phyloP scores from a whole-genome alignment of 2,329 filamentous ascomycete genomes.

The Colletotrichum theobromicola region DNA sequence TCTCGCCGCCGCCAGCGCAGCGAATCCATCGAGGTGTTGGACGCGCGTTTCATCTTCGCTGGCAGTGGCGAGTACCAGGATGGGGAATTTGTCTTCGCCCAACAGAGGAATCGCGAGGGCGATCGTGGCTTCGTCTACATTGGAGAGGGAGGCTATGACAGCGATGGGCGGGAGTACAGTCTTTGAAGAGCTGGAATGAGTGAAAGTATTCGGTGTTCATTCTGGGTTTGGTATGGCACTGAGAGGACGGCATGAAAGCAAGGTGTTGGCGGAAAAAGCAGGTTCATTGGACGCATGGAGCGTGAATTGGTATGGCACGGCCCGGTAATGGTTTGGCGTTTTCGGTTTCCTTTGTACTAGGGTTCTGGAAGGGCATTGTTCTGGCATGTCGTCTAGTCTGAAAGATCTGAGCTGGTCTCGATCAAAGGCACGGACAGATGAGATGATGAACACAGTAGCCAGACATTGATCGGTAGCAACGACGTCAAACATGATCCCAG shows the following conservation, averaged over 20 bases:
- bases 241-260: neutral
- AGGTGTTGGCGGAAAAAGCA: neutral
- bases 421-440: neutral
- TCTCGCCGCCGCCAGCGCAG: neutral
- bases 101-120: neutral
- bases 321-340: neutral
- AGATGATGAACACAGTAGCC: neutral
- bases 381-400: neutral
- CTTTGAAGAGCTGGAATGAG: neutral
- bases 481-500: neutral
- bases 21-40: neutral
- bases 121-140: neutral
- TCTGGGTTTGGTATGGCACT: neutral
- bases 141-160: neutral
- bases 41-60: neutral
- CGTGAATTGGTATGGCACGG: neutral
- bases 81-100: neutral
- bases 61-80: neutral
- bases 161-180: neutral
- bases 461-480: neutral
- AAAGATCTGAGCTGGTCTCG: neutral
- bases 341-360: neutral
- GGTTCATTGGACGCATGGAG: neutral
- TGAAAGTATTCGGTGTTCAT: neutral
- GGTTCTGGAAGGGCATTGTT: neutral